Conservation (phyloP, 2,329 filamentous ascomycete species). For the Pestalotiopsis sp. region DNA sequence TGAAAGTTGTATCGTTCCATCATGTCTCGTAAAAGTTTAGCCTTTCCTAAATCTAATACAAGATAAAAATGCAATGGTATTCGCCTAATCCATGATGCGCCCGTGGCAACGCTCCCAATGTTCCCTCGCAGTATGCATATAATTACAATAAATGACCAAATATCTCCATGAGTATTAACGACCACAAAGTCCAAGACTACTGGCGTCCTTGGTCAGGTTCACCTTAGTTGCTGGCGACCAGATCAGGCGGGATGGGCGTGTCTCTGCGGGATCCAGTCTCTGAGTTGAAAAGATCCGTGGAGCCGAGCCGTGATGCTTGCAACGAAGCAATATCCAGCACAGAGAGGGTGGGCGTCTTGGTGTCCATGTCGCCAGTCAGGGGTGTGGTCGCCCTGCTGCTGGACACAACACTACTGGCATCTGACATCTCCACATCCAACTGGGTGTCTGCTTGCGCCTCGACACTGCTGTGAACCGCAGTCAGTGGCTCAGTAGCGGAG, state of each 20-base stretch:
- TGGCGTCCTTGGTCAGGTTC: background rate
- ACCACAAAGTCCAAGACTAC: no score
- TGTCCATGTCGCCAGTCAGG: slow-evolving; percentile 32
- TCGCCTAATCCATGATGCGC: slow-evolving; percentile 14
- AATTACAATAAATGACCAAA: slow-evolving; percentile 8
- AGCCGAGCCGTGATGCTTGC: slow-evolving; percentile 25
- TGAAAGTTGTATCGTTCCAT: background rate
- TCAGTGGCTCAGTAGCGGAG: slow-evolving; percentile 22
- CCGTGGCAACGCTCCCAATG: slow-evolving; percentile 8
- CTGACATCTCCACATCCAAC: slow-evolving; percentile 54
- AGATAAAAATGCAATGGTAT: slow-evolving; percentile 22
- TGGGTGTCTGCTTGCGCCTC: slow-evolving; percentile 35
- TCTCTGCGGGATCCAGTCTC: slow-evolving; percentile 34
- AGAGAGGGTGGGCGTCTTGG: slow-evolving; percentile 41
- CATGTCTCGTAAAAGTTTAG: background rate
- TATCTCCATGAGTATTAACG: background rate
- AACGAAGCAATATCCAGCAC: slow-evolving; percentile 10
- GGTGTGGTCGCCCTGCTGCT: slow-evolving; percentile 34
- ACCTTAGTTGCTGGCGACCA: slow-evolving; percentile 20
- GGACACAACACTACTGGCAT: slow-evolving; percentile 42
- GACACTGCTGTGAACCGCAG: slow-evolving; percentile 34
- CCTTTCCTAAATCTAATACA: background rate
- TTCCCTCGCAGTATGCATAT: slow-evolving; percentile 23
- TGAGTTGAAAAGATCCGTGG: slow-evolving; percentile 29
- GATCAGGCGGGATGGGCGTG: slow-evolving; percentile 36